Evolutionary conservation across 805 yeast genomes (phyloP).

Genomic region (Nakazawaea pomicola): DNA sequence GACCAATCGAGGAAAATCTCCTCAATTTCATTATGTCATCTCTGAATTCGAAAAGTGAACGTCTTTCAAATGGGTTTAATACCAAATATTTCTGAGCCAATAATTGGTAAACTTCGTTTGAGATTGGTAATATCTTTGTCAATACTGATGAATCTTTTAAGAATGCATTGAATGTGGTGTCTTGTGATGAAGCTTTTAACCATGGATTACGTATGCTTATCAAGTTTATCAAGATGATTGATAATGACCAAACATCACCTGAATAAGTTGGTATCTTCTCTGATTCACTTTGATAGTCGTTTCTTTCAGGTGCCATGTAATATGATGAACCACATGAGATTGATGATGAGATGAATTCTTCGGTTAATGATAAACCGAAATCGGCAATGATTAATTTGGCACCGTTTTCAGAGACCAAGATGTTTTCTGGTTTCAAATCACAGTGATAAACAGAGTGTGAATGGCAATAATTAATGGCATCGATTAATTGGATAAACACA

Average conservation of each 20-base stretch:
- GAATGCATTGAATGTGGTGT: conserved; percentile 62
- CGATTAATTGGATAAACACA: conserved; percentile 71
- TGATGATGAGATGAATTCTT: conserved; percentile 53
- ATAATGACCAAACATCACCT: conserved; percentile 87
- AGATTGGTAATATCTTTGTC: conserved; percentile 66
- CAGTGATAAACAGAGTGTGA: conserved; percentile 82
- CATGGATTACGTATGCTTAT: conserved; percentile 87
- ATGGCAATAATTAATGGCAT: conserved; percentile 82
- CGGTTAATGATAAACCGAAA: conserved; percentile 80
- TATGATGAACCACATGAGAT: conserved; percentile 83
- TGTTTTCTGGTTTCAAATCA: conserved; percentile 93
- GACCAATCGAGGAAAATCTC: conserved; percentile 27
- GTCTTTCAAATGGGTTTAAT: conserved; percentile 45
- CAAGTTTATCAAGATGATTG: conserved; percentile 73
- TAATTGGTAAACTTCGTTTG: conserved; percentile 52
- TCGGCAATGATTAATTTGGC: conserved; percentile 65
- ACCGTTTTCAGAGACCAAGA: conserved; percentile 60
- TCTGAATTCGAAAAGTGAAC: conserved; percentile 34
- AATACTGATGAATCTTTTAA: conserved; percentile 51
- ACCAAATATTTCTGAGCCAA: conserved; percentile 37
- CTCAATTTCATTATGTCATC: conserved; percentile 29
- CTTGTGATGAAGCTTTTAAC: conserved; percentile 71
- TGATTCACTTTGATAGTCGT: conserved; percentile 18
- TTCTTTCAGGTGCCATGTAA: conserved; percentile 90
- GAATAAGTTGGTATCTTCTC: conserved; percentile 55